Evolutionary conservation across 2,329 filamentous ascomycete genomes (phyloP).

Genomic region (Phialemonium atrogriseum): DNA sequence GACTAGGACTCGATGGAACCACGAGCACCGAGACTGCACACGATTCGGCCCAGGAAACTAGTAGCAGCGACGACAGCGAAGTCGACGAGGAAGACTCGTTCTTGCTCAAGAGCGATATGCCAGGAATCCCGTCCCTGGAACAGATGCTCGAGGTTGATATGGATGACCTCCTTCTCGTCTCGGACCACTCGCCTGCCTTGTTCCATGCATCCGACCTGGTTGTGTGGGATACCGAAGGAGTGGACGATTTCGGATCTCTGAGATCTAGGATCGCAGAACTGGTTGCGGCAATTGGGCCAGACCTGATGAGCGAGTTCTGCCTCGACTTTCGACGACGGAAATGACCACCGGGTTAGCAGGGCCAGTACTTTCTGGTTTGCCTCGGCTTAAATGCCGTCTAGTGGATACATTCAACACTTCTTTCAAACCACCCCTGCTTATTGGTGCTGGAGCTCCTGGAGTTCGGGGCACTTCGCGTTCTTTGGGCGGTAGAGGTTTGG

Average conservation of each 20-base stretch:
- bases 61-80: constrained; percentile 14
- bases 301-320: constrained; percentile 47
- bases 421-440: too few species aligned
- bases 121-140: constrained; percentile 51
- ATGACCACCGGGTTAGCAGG: too few species aligned
- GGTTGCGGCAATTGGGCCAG: constrained; percentile 55
- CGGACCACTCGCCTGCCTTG: constrained; percentile 27
- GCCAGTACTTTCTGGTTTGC: too few species aligned
- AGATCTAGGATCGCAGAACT: constrained; percentile 60
- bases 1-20: constrained; percentile 9
- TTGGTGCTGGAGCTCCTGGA: too few species aligned
- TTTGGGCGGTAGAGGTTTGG: too few species aligned
- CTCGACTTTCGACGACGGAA: constrained; percentile 40
- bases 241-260: constrained; percentile 41
- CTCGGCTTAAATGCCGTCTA: too few species aligned
- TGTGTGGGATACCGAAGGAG: constrained; percentile 46
- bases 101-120: constrained; percentile 56
- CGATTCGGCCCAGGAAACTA: constrained; percentile 5
- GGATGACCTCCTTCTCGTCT: constrained; percentile 47
- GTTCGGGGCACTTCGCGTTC: too few species aligned
- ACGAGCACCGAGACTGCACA: constrained; percentile 6
- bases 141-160: constrained; percentile 49
- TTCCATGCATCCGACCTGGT: constrained; percentile 44
- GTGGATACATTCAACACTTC: too few species aligned
- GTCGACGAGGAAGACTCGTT: constrained; percentile 17